Evolutionary conservation across 768 basidiomycete genomes (phyloP), one percentile per base, ranked within the genome.

Genomic region (Albatrellus ellisii): DNA sequence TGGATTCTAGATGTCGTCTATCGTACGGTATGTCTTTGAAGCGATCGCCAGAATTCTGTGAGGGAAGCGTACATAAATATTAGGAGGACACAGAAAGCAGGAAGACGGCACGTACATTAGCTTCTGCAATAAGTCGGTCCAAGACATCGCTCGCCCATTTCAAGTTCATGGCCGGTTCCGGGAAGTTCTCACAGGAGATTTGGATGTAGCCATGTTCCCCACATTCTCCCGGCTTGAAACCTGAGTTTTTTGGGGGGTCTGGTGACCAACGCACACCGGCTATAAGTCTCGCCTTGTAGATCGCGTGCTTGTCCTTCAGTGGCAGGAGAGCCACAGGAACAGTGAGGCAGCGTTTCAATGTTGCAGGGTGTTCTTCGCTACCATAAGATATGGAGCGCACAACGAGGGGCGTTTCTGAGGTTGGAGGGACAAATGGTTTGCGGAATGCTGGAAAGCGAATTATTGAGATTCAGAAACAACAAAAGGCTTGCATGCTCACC

Each of bases 121-220:
- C 87, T 53, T 79, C 80, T n/a, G 59, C 61, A 47, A 97, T 58
- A 32, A 99, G 62, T 51, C 70, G 64, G 54, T 91, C 84, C 42
- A 99, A 59, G 12, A 76, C 70, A 56, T 98, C 92, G 50, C 82
- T 84, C 29, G 84, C 87, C 84, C 89, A 94, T 60, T 92, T 94
- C 53, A 94, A 65, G 60, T 99, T 99, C 84, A 86, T 81, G 21
- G 75, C 68, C 2, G 79, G 73, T 50, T 74, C 68, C 6, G 79
- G 77, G 60, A 89, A 94, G 59, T 83, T 75, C 53, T 97, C 92
- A 55, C 86, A 90, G 1, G 83, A 72, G 46, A 98, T 84, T 64
- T 91, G 91, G 60, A 99, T 67, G 62, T 74, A 92, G 4, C 92
- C 92, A 43, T 87, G 72, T 39, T 69, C 66, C 57, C 68, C 73